Base-by-base conservation (phyloP, 192 early-diverging fungal species). In the Martensiomyces pterosporus region DNA sequence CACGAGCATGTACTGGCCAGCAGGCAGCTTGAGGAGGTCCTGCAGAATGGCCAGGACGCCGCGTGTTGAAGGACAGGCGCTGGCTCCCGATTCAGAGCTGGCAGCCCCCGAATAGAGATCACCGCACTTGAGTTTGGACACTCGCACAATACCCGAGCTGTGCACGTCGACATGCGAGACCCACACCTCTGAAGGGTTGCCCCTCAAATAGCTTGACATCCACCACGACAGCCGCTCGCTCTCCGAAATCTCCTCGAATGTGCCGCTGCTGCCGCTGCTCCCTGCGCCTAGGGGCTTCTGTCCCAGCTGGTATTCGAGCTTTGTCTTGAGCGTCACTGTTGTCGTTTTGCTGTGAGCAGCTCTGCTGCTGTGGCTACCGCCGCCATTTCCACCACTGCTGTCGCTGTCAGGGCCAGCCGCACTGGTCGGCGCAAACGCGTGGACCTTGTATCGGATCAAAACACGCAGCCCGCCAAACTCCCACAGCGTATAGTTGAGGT, bases 401-500 rank as follows among this genome's bases (percentile, higher is more conserved):
- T 18, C 0, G 52, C 48, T 15, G 25, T 14, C 17, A n/a, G n/a
- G n/a, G n/a, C n/a, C n/a, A n/a, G n/a, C n/a, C n/a, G n/a, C n/a
- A n/a, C n/a, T n/a, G n/a, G n/a, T n/a, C 1, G 34, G 18, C 9
- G 41, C 37, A 32, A 73, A 73, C 21, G 49, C 63, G 12, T 73
- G 53, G 19, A 73, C 64, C 15, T 46, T 39, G 46, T 60, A 73
- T 14, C 70, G 63, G 21, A 73, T 47, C 8, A 73, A 35, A 8
- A 73, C 23, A 0, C 70, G 58, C 33, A 55, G 52, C 6, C 44
- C 70, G 26, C 63, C 58, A 37, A 73, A 49, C 46, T 61, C 70
- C 70, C 70, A 73, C 53, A 66, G 35, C 23, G 70, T 73, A 27
- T 73, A 73, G 16, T 50, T 73, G 9, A 57, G 57, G 39, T 67